Percentiles rank a stretch among this genome's conserved stretches.
Conservation (phyloP, 129 eudicot genomes). For the Scalesia atractyloides region DNA sequence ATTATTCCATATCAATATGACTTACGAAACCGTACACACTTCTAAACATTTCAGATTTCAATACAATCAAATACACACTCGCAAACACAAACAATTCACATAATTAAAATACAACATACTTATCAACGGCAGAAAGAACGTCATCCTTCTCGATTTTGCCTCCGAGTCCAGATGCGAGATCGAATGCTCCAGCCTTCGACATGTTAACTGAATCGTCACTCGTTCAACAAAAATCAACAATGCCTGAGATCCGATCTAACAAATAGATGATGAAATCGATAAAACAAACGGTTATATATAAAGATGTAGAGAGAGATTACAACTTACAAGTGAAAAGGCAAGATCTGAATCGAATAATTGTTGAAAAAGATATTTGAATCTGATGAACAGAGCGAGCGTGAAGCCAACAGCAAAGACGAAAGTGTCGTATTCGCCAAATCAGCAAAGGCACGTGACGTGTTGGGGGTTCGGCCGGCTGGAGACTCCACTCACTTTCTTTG, state of each 20-base stretch:
- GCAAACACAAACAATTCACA: not conserved
- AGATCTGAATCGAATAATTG: constrained; percentile 24
- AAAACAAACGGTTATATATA: not conserved
- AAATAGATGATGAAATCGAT: not conserved
- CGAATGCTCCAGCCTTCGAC: constrained; percentile 86
- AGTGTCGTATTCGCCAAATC: constrained; percentile 35
- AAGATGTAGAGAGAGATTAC: constrained; percentile 8
- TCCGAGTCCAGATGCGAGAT: constrained; percentile 82
- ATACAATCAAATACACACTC: not conserved
- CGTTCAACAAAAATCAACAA: constrained; percentile 3
- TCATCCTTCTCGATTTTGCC: constrained; percentile 76
- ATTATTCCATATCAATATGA: not conserved
- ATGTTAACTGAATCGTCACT: constrained; percentile 31
- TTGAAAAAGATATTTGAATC: constrained; percentile 5
- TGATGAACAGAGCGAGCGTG: not conserved
- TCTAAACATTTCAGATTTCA: not conserved
- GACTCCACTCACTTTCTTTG: constrained; percentile 14
- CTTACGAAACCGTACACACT: not conserved
- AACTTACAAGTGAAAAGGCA: constrained; percentile 23
- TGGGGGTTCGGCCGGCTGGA: constrained; percentile 30
- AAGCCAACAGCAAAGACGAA: constrained; percentile 15
- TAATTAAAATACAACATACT: constrained; percentile 38
- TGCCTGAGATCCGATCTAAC: constrained; percentile 14
- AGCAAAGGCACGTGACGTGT: constrained; percentile 36
- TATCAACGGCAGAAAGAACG: constrained; percentile 83